phyloP scores from a whole-genome alignment of 495 filamentous ascomycete genomes.

The Hapsidospora chrysogenum region DNA sequence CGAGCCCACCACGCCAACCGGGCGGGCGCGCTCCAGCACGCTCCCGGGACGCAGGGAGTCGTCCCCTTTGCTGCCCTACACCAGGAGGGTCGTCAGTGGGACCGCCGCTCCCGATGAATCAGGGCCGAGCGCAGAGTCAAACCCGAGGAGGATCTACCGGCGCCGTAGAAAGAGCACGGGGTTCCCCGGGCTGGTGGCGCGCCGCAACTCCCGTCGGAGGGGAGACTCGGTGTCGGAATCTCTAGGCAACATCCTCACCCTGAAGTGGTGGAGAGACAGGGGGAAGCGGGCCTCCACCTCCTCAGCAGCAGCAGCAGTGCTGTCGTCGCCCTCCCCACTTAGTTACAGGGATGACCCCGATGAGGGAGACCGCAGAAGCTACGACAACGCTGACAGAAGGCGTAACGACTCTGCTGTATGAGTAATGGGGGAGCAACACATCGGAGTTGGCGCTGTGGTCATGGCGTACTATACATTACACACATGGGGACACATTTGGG shows the following conservation, averaged over 20 bases:
- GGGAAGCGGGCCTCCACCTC: background rate
- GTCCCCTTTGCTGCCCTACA: slow-evolving; percentile 11
- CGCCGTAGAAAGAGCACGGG: slow-evolving; percentile 32
- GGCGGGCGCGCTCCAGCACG: slow-evolving; percentile 19
- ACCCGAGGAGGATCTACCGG: slow-evolving; percentile 15
- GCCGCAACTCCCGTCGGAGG: slow-evolving; percentile 13
- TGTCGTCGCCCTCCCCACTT: background rate
- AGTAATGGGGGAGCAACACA: background rate
- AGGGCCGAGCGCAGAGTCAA: slow-evolving; percentile 8
- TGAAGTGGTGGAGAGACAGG: slow-evolving; percentile 22
- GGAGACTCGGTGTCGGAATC: slow-evolving; percentile 18
- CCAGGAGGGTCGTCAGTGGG: slow-evolving; percentile 11
- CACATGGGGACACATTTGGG: no score
- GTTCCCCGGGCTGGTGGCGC: slow-evolving; percentile 31
- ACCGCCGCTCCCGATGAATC: slow-evolving; percentile 8
- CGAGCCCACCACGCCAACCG: slow-evolving; percentile 16
- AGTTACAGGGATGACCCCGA: slow-evolving; percentile 6
- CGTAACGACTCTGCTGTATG: slow-evolving; percentile 3
- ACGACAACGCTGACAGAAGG: background rate
- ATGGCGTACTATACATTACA: no score
- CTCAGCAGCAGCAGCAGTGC: slow-evolving; percentile 5
- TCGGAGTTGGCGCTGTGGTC: background rate
- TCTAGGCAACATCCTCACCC: slow-evolving; percentile 17
- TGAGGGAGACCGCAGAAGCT: background rate
- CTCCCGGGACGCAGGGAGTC: slow-evolving; percentile 14